These are phyloP conservation scores for Mycogone perniciosa DNA, from an alignment of 2,329 filamentous ascomycete species.

Conservation along the genomic window DNA sequence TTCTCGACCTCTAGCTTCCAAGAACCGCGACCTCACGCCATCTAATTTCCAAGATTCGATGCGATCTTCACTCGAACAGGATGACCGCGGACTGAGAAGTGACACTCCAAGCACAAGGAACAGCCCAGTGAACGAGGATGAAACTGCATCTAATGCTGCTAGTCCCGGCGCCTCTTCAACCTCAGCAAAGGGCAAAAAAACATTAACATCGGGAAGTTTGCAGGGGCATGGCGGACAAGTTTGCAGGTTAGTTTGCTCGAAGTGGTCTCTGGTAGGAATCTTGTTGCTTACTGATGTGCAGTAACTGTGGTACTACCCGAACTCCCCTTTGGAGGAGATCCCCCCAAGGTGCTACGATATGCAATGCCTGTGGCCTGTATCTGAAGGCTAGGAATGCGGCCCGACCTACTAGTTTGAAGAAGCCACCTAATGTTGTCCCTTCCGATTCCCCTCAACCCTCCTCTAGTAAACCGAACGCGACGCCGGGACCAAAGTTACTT, in stretches of 20 bases:
- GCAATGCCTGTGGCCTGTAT: constrained; percentile 95
- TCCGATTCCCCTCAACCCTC: constrained; percentile 38
- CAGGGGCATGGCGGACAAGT: constrained; percentile 53
- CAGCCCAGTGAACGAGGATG: constrained; percentile 19
- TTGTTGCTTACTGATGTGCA: constrained; percentile 31
- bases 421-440: constrained; percentile 51
- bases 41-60: constrained; percentile 16
- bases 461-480: constrained; percentile 31
- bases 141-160: constrained; percentile 21
- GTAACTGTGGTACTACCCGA: constrained; percentile 90
- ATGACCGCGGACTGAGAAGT: constrained; percentile 18
- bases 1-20: constrained; percentile 32
- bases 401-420: constrained; percentile 84
- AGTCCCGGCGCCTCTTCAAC: constrained; percentile 22
- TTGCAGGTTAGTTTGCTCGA: constrained; percentile 54
- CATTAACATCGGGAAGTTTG: constrained; percentile 6
- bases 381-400: constrained; percentile 87
- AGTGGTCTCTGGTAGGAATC: neutral
- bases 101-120: constrained; percentile 22
- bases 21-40: constrained; percentile 19
- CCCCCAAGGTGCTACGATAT: constrained; percentile 88
- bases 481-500: constrained; percentile 34
- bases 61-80: constrained; percentile 19
- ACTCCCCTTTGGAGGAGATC: constrained; percentile 94
- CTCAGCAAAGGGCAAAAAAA: constrained; percentile 14